These are phyloP conservation scores for Monosporozyma solicola DNA, from an alignment of 805 yeast genomes.

Conservation along the genomic window DNA sequence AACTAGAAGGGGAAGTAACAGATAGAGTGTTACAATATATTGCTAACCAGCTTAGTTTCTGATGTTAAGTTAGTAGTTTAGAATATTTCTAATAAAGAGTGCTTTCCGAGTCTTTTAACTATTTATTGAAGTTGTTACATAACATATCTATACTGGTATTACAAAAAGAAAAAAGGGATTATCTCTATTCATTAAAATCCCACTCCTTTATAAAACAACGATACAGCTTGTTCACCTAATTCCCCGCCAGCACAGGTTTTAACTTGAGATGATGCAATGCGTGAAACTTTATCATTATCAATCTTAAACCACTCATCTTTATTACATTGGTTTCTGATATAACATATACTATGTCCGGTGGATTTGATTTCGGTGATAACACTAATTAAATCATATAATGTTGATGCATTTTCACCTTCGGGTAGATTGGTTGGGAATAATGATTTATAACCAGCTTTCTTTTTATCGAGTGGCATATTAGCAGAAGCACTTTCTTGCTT, in stretches of 20 bases:
- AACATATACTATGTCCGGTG: slow-evolving; percentile 94
- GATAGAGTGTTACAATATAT: too few relatives aligned
- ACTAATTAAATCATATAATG: slow-evolving; percentile 72
- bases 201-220: slow-evolving; percentile 73
- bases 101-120: neutral
- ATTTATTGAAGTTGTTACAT: neutral
- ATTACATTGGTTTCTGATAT: slow-evolving; percentile 60
- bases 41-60: too few relatives aligned
- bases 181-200: slow-evolving; percentile 37
- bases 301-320: slow-evolving; percentile 87
- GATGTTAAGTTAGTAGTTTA: too few relatives aligned
- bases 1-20: too few relatives aligned
- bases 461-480: neutral
- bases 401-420: slow-evolving; percentile 73
- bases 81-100: too few relatives aligned
- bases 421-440: slow-evolving; percentile 37
- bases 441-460: neutral
- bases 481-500: neutral
- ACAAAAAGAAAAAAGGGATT: too few relatives aligned
- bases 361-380: slow-evolving; percentile 85
- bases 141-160: neutral
- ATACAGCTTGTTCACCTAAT: slow-evolving; percentile 88
- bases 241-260: slow-evolving; percentile 92
- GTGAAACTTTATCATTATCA: slow-evolving; percentile 79
- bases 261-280: slow-evolving; percentile 65